Evolutionary conservation across 2,329 filamentous ascomycete species (phyloP), one percentile per base, ranked within the genome.

Genomic region (Dactylellina haptotyla): DNA sequence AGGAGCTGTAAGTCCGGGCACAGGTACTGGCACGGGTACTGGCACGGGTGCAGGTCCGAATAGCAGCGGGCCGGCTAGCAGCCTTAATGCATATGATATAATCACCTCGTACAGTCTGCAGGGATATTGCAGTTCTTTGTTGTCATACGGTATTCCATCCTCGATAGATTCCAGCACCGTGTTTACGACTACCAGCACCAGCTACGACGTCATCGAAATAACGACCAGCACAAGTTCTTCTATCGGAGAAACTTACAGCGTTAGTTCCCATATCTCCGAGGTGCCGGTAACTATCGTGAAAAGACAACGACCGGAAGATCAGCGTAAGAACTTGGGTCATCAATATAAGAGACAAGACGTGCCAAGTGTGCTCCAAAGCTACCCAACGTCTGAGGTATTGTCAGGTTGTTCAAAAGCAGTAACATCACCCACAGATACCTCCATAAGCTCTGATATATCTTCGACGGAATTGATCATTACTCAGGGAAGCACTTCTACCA

Each of bases 91-190:
- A 25, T 58, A 45, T 25, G 37, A 30, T 6, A 45, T 58, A 5
- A 58, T 58, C 16, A 58, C 54, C 3, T 26, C 20, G 4, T 45
- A 58, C 39, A 45, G 43, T n/a, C 37, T 58, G n/a, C 37, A 45
- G 28, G 20, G 28, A 28, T 58, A 58, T 30, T 58, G 54, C 25
- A 58, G 34, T 16, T 23, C 39, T n/a, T 39, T 58, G 14, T 37
- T 58, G 4, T 34, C 45, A 14, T 53, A 28, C 26, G 20, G 45
- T 23, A 41, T 26, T 2, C 43, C 58, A 1, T 48, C 39, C 9
- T 30, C 25, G 4, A 4, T 30, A 2, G 6, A 20, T 4, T 37
- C 37, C 8, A 18, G 9, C 26, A 56, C 25, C 18, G 39, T 20
- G 30, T 30, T 23, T 37, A 20, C 32, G 16, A 45, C 6, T 1